A percentile compares a stretch with the other conserved stretches of the same genome.
These are phyloP conservation scores for Pascua guehoae DNA, from an alignment of 1,284 basidiomycete species.

Conservation along the genomic window DNA sequence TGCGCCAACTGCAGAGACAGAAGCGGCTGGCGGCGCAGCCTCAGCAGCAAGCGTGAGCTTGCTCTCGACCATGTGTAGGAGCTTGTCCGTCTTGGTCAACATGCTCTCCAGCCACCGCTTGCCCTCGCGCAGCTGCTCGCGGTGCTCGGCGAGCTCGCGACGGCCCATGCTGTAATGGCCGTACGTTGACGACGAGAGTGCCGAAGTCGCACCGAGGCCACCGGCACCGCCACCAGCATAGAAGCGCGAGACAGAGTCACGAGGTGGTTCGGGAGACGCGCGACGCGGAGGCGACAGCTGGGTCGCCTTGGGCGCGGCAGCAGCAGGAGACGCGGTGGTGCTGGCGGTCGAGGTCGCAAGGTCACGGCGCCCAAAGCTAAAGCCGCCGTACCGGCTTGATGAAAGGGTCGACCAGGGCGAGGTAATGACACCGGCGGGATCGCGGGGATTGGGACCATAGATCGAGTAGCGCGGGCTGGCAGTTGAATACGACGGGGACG, in stretches of 20 bases:
- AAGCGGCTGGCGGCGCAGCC: neutral
- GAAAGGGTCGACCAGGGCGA: constrained; percentile 31
- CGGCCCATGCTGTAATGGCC: constrained; percentile 38
- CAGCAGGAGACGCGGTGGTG: constrained; percentile 8
- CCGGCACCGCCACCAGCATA: constrained; percentile 7
- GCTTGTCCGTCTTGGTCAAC: constrained; percentile 45
- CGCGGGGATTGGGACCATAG: constrained; percentile 41
- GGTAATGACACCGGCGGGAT: constrained; percentile 17
- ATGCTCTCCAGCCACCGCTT: constrained; percentile 48
- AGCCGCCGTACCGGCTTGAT: constrained; percentile 25
- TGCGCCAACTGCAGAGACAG: constrained; percentile 1
- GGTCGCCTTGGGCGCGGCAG: constrained; percentile 8
- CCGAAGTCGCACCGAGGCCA: neutral
- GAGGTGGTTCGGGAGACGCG: constrained; percentile 29
- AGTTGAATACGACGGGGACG: constrained; percentile 7
- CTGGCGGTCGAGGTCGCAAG: constrained; percentile 3
- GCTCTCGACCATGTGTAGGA: constrained; percentile 44
- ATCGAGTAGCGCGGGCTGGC: constrained; percentile 33
- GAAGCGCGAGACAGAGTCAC: constrained; percentile 16
- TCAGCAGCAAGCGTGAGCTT: constrained; percentile 21
- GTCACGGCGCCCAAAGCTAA: constrained; percentile 31
- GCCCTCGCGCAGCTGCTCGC: constrained; percentile 48
- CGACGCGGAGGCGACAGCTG: constrained; percentile 26
- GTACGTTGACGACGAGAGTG: constrained; percentile 11
- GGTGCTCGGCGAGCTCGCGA: constrained; percentile 45